Evolutionary conservation across 441 rosid species (phyloP), one percentile per base, ranked within the genome.

Genomic region (Croton laevigatus): DNA sequence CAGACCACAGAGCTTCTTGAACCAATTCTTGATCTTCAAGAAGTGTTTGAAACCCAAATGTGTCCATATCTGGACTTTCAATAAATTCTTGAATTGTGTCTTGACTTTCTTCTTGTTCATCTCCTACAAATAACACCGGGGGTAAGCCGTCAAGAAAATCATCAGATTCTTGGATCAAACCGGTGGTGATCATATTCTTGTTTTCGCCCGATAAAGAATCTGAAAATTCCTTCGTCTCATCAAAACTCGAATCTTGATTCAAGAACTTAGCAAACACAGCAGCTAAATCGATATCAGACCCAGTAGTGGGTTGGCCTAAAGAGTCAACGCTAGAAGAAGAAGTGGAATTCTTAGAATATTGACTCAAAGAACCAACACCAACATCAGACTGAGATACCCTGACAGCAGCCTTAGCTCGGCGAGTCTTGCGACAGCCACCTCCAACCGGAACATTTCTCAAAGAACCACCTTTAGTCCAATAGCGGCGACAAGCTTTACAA

Each of bases 381-480:
- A 27, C 32, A 17, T 45, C 73, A 19, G 57, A 70, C 40, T 65
- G 59, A 6, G 76, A 65, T 3, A 36, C 52, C 72, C 76, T 75
- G 23, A 71, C 60, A 16, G 85, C 60, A 16, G 85, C 73, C 78
- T 71, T 80, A 59, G 71, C 57, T 44, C 87, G 53, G 45, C 88
- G 88, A 76, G 64, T 80, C 77, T 82, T 85, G 6, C 89, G 85
- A 52, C 86, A 87, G 2, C 88, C 88, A 3, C 91, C 89, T 1
- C 91, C 91, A 0, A 85, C 85, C 1, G 91, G 91, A 38, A 87
- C 84, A 57, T 87, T 83, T 64, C 91, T 76, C 0, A 85, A 73
- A 0, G 91, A 83, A 23, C 91, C 91, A 7, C 91, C 91, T 74
- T 82, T 85, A 23, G 91, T 87, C 91, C 91, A 87, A 51, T 87